These are phyloP conservation scores for Dentipellis sp. DNA, from an alignment of 768 basidiomycete species.

Conservation along the genomic window DNA sequence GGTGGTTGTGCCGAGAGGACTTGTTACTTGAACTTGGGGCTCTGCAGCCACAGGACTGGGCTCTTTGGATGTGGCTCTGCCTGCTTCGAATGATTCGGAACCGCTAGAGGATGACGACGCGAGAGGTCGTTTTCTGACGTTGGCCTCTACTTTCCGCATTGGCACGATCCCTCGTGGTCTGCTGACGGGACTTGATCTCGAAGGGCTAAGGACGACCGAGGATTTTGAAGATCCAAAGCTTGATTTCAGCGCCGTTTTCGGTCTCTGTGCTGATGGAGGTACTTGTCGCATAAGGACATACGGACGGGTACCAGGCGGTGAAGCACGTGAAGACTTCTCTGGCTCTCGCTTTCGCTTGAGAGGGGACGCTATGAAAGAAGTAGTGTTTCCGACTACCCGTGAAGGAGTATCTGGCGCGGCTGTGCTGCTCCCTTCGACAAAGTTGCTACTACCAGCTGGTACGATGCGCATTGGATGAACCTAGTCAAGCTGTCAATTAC, in stretches of 20 bases:
- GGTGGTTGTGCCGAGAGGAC: too few species aligned
- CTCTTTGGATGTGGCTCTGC: neutral
- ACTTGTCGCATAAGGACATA: neutral
- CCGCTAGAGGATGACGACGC: neutral
- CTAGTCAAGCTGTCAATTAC: too few species aligned
- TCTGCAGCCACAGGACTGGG: neutral
- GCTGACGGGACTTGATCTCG: neutral
- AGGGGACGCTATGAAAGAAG: neutral
- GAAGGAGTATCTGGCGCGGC: too few species aligned
- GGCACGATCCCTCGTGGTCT: neutral
- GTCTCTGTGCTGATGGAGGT: too few species aligned
- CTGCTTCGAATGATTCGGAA: neutral
- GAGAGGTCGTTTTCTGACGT: neutral
- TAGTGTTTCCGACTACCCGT: neutral
- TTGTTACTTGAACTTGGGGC: too few species aligned
- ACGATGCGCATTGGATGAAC: too few species aligned
- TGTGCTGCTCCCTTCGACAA: too few species aligned
- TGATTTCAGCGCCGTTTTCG: too few species aligned
- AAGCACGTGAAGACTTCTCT: neutral
- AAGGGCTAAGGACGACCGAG: neutral
- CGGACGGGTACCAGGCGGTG: neutral
- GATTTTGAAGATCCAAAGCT: too few species aligned
- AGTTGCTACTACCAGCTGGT: too few species aligned
- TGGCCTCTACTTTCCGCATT: neutral
- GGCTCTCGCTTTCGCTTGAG: conserved; percentile 1